Conservation (phyloP, 2,329 filamentous ascomycete species). For the Aspergillus spinulosporus region DNA sequence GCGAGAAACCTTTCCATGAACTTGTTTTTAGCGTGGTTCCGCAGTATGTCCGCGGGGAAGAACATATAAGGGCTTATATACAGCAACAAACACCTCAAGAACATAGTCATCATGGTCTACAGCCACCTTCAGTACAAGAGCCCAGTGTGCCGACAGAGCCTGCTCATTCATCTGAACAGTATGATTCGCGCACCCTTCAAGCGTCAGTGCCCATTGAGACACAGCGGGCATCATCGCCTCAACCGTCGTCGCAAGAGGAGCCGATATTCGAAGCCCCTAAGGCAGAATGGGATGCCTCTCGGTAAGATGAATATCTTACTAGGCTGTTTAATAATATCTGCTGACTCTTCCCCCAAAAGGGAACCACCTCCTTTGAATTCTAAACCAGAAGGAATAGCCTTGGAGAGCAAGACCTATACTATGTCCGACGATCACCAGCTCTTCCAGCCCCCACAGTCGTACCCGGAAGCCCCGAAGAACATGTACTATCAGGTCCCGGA, state of each 20-base stretch:
- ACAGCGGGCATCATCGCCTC: constrained; percentile 43
- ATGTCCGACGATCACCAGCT: constrained; percentile 76
- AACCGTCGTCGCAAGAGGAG: constrained; percentile 19
- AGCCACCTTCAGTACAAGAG: constrained; percentile 15
- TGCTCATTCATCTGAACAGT: neutral
- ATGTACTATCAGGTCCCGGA: constrained; percentile 84
- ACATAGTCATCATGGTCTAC: constrained; percentile 16
- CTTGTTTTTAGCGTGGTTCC: constrained; percentile 42
- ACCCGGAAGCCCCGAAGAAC: constrained; percentile 79
- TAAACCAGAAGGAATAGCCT: constrained; percentile 80
- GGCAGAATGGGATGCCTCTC: constrained; percentile 63
- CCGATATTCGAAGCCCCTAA: constrained; percentile 56
- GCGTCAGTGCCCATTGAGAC: constrained; percentile 46
- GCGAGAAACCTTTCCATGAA: neutral
- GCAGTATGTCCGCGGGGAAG: constrained; percentile 48
- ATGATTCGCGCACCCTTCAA: constrained; percentile 28
- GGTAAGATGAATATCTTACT: constrained; percentile 42
- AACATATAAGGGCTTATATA: constrained; percentile 41
- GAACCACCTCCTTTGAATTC: constrained; percentile 64
- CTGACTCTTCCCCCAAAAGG: constrained; percentile 47
- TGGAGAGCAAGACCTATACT: constrained; percentile 74
- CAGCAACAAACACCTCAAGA: no score
- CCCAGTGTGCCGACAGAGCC: neutral
- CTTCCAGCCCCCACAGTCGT: constrained; percentile 73
- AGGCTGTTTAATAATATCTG: neutral